phyloP scores from a whole-genome alignment of 768 basidiomycete genomes.

The Sistotremastrum suecicum region DNA sequence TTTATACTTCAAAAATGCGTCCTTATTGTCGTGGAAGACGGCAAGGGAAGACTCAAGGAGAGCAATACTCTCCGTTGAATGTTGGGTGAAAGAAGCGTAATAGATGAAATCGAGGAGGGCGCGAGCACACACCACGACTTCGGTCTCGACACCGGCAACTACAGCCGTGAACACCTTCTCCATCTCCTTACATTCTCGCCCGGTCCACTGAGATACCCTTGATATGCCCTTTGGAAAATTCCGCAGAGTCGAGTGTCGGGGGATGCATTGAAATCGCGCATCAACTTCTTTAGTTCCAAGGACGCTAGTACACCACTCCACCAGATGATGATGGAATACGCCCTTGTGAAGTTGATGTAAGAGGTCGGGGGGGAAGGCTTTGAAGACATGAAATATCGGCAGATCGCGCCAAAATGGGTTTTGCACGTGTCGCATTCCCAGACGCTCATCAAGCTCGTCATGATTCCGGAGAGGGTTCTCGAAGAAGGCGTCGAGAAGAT shows the following conservation, averaged over 20 bases:
- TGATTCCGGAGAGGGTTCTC: no score
- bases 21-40: slow-evolving; percentile 16
- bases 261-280: slow-evolving; percentile 6
- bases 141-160: slow-evolving; percentile 13
- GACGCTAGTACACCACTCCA: slow-evolving; percentile 20
- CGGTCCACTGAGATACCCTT: slow-evolving; percentile 26
- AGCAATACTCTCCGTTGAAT: slow-evolving; percentile 15
- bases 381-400: slow-evolving; percentile 26
- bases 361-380: slow-evolving; percentile 23
- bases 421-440: no score
- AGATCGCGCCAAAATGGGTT: slow-evolving; percentile 31
- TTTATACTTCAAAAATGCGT: slow-evolving; percentile 16
- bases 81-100: slow-evolving; percentile 15
- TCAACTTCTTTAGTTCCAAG: slow-evolving; percentile 8
- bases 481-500: no score
- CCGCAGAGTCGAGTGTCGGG: slow-evolving; percentile 3
- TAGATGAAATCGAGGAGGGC: slow-evolving; percentile 23
- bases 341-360: slow-evolving; percentile 38
- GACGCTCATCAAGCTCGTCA: no score
- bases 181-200: slow-evolving; percentile 26
- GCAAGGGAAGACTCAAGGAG: slow-evolving; percentile 12
- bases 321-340: slow-evolving; percentile 29
- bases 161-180: slow-evolving; percentile 19
- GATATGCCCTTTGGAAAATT: slow-evolving; percentile 33
- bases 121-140: slow-evolving; percentile 11